Percentiles rank a stretch among this genome's conserved stretches.
These are phyloP conservation scores for Pseudoperonospora humuli DNA, from an alignment of 352 stramenopile species.

Conservation along the genomic window DNA sequence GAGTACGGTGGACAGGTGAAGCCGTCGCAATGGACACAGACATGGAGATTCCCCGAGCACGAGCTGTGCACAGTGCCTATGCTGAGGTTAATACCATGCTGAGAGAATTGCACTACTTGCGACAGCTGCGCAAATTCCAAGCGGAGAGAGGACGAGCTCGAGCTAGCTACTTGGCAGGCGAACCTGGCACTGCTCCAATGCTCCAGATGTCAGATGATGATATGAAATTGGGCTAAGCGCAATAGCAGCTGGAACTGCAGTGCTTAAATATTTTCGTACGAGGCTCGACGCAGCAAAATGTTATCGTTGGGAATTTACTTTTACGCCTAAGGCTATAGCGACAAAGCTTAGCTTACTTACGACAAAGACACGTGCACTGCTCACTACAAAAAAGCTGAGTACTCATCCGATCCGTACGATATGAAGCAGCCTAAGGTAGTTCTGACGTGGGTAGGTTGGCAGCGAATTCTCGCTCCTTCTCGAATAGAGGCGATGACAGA, in stretches of 20 bases:
- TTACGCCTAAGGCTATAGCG: too few relatives aligned
- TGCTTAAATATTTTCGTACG: too few relatives aligned
- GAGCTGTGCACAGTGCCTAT: conserved; percentile 23
- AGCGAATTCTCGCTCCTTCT: conserved; percentile 69
- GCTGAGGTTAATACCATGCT: conserved; percentile 50
- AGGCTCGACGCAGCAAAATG: too few relatives aligned
- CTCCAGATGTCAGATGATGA: conserved; percentile 21
- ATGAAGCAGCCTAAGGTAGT: conserved; percentile 12
- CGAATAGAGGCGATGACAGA: conserved; percentile 73
- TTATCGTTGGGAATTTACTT: too few relatives aligned
- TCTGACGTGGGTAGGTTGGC: conserved; percentile 42
- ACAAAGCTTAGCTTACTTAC: too few relatives aligned
- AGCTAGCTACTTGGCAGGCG: conserved; percentile 27
- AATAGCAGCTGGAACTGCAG: too few relatives aligned
- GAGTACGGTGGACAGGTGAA: conserved; percentile 19
- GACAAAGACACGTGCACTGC: conserved; percentile 2
- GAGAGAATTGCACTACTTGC: conserved; percentile 65
- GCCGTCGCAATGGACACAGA: conserved; percentile 17
- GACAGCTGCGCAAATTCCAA: conserved; percentile 68
- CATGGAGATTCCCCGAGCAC: conserved; percentile 20
- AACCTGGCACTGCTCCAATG: not conserved
- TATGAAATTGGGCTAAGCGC: not conserved
- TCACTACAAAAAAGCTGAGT: not conserved
- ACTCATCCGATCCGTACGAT: not conserved
- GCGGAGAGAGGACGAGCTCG: conserved; percentile 40